Evolutionary conservation across 2,329 filamentous ascomycete species (phyloP).

Genomic region (Monosporascus cannonballus): DNA sequence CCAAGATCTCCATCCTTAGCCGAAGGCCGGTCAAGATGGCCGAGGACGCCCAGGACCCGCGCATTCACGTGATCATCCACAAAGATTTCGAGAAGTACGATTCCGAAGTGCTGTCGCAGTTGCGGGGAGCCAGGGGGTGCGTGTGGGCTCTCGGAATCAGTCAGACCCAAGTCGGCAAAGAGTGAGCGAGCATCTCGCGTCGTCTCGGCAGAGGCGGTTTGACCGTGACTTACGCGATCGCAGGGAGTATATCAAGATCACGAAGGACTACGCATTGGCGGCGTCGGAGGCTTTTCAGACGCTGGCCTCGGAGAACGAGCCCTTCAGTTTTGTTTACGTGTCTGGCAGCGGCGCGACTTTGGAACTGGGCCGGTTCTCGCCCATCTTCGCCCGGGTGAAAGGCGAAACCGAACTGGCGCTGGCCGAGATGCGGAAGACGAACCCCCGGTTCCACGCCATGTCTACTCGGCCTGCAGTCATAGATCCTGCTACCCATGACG

Average conservation of each 20-base stretch:
- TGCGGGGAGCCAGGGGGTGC: conserved; percentile 60
- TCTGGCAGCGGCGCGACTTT: conserved; percentile 59
- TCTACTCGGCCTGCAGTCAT: conserved; percentile 55
- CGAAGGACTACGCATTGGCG: conserved; percentile 57
- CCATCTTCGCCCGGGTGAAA: conserved; percentile 58
- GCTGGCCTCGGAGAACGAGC: conserved; percentile 31
- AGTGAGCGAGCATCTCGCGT: conserved; percentile 34
- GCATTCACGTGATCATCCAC: conserved; percentile 62
- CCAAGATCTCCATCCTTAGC: conserved; percentile 58
- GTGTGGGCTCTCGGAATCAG: conserved; percentile 70
- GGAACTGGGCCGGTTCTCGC: conserved; percentile 47
- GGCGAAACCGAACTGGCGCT: conserved; percentile 59
- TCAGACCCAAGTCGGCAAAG: conserved; percentile 51
- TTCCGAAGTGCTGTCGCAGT: conserved; percentile 46
- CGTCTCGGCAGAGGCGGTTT: too few relatives aligned
- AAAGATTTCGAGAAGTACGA: conserved; percentile 60
- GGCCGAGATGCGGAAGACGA: conserved; percentile 40
- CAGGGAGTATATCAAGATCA: conserved; percentile 62
- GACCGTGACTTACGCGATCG: not conserved
- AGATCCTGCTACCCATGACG: conserved; percentile 39
- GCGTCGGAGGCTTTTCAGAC: conserved; percentile 35
- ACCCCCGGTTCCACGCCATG: conserved; percentile 44
- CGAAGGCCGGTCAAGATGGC: conserved; percentile 59
- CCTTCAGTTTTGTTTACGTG: conserved; percentile 66
- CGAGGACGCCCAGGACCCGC: conserved; percentile 48